A percentile compares a stretch with the other conserved stretches of the same genome.
Conservation (phyloP, 352 stramenopile species). For the Globisporangium polare region DNA sequence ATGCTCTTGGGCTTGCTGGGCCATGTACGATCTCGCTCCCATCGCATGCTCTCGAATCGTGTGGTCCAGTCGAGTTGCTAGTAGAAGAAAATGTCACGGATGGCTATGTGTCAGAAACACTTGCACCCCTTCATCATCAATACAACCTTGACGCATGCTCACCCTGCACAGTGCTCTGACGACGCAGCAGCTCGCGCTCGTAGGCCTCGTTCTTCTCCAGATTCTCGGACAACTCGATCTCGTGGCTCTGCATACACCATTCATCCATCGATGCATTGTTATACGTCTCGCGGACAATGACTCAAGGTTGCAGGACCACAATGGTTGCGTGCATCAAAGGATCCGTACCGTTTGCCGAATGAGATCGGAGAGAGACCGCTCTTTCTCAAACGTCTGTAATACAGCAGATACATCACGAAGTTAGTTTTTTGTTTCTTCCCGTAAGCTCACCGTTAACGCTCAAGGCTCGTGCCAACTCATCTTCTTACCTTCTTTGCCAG, state of each 20-base stretch:
- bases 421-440: too few relatives aligned
- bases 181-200: slow-evolving; percentile 56
- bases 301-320: too few relatives aligned
- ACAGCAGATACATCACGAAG: neutral
- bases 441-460: neutral
- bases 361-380: slow-evolving; percentile 62
- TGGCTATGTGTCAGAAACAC: neutral
- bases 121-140: neutral
- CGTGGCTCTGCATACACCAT: slow-evolving; percentile 41
- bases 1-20: slow-evolving; percentile 42
- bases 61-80: slow-evolving; percentile 54
- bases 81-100: neutral
- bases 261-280: neutral
- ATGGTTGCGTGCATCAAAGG: too few relatives aligned
- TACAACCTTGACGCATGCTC: neutral
- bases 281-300: neutral
- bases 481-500: slow-evolving; percentile 64
- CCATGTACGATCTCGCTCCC: slow-evolving; percentile 51
- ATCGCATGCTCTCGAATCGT: slow-evolving; percentile 60
- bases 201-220: slow-evolving; percentile 75
- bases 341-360: slow-evolving; percentile 59
- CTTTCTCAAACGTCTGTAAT: slow-evolving; percentile 72
- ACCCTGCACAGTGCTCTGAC: slow-evolving; percentile 52
- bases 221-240: slow-evolving; percentile 69
- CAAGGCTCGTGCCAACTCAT: neutral